Conservation (phyloP, 352 stramenopile genomes). For the Pythium monospermum region DNA sequence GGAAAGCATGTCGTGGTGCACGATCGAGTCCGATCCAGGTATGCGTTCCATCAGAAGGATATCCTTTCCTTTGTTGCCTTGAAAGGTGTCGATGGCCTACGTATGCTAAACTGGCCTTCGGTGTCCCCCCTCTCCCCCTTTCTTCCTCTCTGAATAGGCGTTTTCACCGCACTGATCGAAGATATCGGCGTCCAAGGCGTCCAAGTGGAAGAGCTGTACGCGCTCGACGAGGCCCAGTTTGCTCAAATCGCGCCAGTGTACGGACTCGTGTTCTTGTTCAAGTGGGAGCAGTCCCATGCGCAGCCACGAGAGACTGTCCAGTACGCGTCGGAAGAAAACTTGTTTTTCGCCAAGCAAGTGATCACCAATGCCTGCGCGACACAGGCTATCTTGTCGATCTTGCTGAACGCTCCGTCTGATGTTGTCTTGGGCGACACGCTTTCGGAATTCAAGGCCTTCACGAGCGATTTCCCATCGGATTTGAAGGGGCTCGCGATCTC, state of each 20-base stretch:
- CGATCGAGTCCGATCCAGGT: slow-evolving; percentile 78
- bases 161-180: slow-evolving; percentile 92
- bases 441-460: slow-evolving; percentile 79
- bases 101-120: background rate
- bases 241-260: slow-evolving; percentile 71
- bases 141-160: slow-evolving; percentile 30
- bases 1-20: slow-evolving; percentile 62
- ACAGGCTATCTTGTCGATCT: slow-evolving; percentile 94
- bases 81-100: no score
- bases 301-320: slow-evolving; percentile 19
- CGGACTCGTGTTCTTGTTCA: slow-evolving; percentile 96
- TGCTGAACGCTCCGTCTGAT: slow-evolving; percentile 89
- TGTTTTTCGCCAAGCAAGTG: slow-evolving; percentile 97
- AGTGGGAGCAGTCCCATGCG: slow-evolving; percentile 76
- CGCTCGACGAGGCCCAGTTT: slow-evolving; percentile 86
- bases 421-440: slow-evolving; percentile 64
- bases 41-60: background rate
- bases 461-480: slow-evolving; percentile 65
- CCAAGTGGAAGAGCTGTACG: slow-evolving; percentile 94
- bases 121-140: background rate
- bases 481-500: slow-evolving; percentile 84
- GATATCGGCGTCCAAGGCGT: slow-evolving; percentile 90
- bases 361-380: slow-evolving; percentile 96
- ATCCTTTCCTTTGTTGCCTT: no score
- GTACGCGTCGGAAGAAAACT: slow-evolving; percentile 31